phyloP scores from a whole-genome alignment of 108 stramenopile genomes.

The Parmales sp. region DNA sequence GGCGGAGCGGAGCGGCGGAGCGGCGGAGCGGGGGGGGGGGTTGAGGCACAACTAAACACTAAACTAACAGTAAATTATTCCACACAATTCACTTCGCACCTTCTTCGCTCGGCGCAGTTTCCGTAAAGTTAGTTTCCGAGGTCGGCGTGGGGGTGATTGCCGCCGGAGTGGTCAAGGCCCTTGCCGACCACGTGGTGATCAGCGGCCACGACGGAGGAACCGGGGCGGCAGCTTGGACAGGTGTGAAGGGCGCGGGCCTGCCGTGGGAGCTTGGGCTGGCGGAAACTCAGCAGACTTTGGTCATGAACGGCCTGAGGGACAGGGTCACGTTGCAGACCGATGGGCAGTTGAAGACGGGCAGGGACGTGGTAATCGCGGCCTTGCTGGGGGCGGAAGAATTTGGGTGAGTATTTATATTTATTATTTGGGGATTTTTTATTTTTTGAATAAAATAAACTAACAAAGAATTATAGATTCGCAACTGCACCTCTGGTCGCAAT shows the following conservation, averaged over 20 bases:
- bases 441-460: too few relatives aligned
- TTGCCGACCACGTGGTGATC: constrained; percentile 84
- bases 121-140: constrained; percentile 96
- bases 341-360: constrained; percentile 71
- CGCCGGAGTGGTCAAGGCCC: constrained; percentile 90
- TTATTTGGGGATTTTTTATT: too few relatives aligned
- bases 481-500: constrained; percentile 86
- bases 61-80: too few relatives aligned
- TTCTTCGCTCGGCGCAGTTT: too few relatives aligned
- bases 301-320: constrained; percentile 79
- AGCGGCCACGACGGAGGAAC: constrained; percentile 91
- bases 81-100: too few relatives aligned
- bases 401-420: too few relatives aligned
- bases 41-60: too few relatives aligned
- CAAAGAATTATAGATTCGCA: too few relatives aligned
- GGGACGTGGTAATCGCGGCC: constrained; percentile 85
- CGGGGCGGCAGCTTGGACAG: constrained; percentile 90
- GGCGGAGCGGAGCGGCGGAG: too few relatives aligned
- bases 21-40: too few relatives aligned
- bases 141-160: constrained; percentile 95
- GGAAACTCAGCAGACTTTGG: constrained; percentile 88
- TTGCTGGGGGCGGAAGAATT: constrained; percentile 87
- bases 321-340: constrained; percentile 84
- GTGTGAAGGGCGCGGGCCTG: constrained; percentile 80
- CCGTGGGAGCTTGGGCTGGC: constrained; percentile 94